A percentile compares a stretch with the other conserved stretches of the same genome.
phyloP scores from a whole-genome alignment of 2,329 filamentous ascomycete genomes.

The Phoma sp. region DNA sequence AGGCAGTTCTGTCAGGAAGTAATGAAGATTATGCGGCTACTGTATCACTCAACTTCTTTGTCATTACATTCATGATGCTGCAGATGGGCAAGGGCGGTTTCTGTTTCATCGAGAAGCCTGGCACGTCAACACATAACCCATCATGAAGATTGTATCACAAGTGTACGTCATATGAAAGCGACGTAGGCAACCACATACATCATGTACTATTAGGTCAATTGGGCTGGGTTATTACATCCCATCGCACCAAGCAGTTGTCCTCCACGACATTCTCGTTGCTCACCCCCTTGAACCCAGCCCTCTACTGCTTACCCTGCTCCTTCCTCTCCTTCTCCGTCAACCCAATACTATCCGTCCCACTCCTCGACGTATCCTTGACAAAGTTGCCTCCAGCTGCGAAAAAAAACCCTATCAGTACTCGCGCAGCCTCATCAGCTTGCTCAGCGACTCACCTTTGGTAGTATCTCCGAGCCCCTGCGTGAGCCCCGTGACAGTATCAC shows the following conservation, averaged over 20 bases:
- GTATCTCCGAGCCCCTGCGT: constrained; percentile 45
- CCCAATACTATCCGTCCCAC: constrained; percentile 32
- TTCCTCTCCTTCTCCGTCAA: constrained; percentile 22
- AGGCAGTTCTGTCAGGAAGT: no score
- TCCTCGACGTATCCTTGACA: constrained; percentile 38
- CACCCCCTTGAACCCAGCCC: background rate
- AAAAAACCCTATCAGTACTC: constrained; percentile 9
- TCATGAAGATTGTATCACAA: no score
- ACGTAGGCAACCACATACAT: no score
- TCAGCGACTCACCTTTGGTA: constrained; percentile 35
- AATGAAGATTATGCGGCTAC: no score
- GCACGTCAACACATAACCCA: no score
- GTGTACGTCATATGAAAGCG: no score
- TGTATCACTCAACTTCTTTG: no score
- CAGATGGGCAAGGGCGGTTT: no score
- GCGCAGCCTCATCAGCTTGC: background rate
- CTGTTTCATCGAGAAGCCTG: no score
- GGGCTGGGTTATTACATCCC: no score
- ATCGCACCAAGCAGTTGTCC: background rate
- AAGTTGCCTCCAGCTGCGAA: constrained; percentile 35
- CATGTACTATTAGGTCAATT: no score
- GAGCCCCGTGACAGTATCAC: constrained; percentile 44
- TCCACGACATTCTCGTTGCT: background rate
- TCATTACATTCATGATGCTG: no score
- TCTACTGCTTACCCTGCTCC: constrained; percentile 22